Evolutionary conservation across 2,329 filamentous ascomycete genomes (phyloP), one percentile per base, ranked within the genome.

Genomic region (Ophiosphaerella herpotricha): DNA sequence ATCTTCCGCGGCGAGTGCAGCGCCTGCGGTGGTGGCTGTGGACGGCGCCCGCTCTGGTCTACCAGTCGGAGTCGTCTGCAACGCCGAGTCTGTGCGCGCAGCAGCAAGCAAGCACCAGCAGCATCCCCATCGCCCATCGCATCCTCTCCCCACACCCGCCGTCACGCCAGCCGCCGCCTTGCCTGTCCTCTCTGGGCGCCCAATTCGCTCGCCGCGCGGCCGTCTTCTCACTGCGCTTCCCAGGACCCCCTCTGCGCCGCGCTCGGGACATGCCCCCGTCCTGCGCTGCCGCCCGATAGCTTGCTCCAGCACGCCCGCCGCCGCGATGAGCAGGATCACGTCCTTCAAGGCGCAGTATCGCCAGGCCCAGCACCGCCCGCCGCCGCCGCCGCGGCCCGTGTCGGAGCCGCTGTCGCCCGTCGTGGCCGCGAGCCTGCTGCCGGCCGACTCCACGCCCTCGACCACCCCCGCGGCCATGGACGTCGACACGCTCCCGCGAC

Each of bases 341-440:
- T 63, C 63, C 39, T 70, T 72, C 66, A 73, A 73, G 59, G 48
- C 64, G 43, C 63, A 68, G 56, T 64, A 64, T 54, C 55, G 62
- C 50, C 64, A 58, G 61, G 58, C 62, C 56, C 64, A 63, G 48
- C 58, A 55, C 56, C 69, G 66, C 55, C 42, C 64, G 45, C 50
- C 51, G 16, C 70, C 69, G 0, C 69, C 70, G 46, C 68, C 67
- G 57, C 67, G 59, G 50, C 67, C 66, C 16, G 43, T 54, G n/a
- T 70, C 59, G 55, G 69, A 73, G 62, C 70, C 70, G 43, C 66
- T 73, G 51, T 72, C 69, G 49, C 70, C 68, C 48, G 23, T 66
- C 46, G 63, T 70, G 50, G 39, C 50, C 50, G 54, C 26, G 18
- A 21, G 18, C 18, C 18, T 21, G 18, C 18, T 5, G 4, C 42